These are phyloP conservation scores for Solanum clarkiae DNA, from an alignment of 257 asterid species.

Conservation along the genomic window DNA sequence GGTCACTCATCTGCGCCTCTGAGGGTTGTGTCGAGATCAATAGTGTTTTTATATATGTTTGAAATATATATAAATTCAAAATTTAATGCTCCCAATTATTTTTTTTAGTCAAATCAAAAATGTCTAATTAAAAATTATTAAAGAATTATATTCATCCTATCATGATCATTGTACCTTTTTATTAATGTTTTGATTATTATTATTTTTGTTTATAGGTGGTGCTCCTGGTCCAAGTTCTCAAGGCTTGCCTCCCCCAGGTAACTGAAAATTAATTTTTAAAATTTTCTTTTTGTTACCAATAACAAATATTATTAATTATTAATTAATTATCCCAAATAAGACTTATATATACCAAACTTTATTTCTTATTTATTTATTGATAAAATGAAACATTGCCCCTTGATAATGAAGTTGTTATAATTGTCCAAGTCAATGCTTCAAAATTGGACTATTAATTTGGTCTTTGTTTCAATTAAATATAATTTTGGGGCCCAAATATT, in stretches of 20 bases:
- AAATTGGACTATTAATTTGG: background rate
- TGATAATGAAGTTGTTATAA: background rate
- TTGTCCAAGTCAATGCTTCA: background rate
- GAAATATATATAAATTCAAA: no score
- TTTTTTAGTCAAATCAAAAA: no score
- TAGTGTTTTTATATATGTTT: no score
- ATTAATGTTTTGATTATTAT: background rate
- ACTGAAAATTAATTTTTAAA: background rate
- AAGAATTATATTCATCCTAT: background rate
- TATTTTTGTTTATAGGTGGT: background rate
- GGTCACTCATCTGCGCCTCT: no score
- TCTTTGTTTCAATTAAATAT: background rate
- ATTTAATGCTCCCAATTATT: no score
- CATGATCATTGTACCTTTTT: fast-evolving
- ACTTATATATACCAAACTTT: background rate
- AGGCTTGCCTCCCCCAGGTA: background rate
- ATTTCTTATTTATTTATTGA: background rate
- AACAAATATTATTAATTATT: background rate
- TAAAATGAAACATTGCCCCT: background rate
- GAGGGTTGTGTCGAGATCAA: no score
- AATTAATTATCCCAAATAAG: background rate
- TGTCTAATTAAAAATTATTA: background rate
- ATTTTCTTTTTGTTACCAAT: background rate
- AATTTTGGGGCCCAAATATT: background rate
- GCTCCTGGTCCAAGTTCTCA: background rate